Conservation (phyloP, 192 early-diverging fungal species). For the Chytriomyces confervae region DNA sequence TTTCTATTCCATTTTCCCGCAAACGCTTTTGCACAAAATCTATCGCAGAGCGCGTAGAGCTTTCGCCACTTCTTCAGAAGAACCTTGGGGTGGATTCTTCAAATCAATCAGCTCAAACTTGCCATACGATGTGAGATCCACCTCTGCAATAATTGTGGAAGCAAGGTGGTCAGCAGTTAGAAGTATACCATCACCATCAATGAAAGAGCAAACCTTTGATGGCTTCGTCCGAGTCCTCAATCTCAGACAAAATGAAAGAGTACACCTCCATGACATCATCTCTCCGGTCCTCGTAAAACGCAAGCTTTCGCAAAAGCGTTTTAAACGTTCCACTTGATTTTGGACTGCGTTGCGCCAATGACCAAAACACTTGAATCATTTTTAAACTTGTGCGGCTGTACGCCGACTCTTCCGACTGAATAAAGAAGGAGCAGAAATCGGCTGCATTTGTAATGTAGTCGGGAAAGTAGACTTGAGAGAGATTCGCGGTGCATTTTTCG, state of each 20-base stretch:
- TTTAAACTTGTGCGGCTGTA: constrained; percentile 37
- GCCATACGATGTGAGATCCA: constrained; percentile 37
- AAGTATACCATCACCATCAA: background rate
- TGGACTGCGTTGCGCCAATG: constrained; percentile 33
- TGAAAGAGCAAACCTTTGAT: constrained; percentile 30
- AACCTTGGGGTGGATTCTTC: background rate
- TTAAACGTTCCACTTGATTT: constrained; percentile 39
- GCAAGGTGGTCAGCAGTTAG: background rate
- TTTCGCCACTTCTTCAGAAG: background rate
- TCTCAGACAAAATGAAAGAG: constrained; percentile 39
- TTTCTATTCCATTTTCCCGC: too few relatives aligned
- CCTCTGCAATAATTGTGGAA: constrained; percentile 15
- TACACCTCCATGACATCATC: constrained; percentile 28
- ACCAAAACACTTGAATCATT: constrained; percentile 50
- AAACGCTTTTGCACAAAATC: background rate
- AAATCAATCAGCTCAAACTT: constrained; percentile 17
- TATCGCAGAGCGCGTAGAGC: constrained; percentile 1
- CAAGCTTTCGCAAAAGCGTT: constrained; percentile 39
- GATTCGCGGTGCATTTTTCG: constrained; percentile 43
- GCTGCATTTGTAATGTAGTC: constrained; percentile 45
- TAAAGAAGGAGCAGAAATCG: constrained; percentile 40
- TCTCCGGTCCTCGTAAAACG: constrained; percentile 36
- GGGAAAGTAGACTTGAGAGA: constrained; percentile 44
- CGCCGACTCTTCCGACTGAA: constrained; percentile 20
- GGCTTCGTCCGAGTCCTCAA: constrained; percentile 33